These are phyloP conservation scores for Pilaira anomala DNA, from an alignment of 192 early-diverging fungal genomes.

Conservation along the genomic window DNA sequence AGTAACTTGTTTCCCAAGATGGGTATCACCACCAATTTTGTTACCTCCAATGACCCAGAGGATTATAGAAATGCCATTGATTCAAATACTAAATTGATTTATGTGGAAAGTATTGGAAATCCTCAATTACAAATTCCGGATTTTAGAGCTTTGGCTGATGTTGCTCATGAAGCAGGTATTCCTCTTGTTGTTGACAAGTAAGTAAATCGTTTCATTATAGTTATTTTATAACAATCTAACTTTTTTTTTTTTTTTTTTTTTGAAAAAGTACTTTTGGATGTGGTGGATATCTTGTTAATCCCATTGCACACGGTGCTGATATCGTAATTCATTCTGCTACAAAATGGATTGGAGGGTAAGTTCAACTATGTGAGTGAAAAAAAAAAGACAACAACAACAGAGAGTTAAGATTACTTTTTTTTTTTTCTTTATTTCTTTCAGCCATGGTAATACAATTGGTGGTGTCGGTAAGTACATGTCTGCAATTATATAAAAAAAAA, in stretches of 20 bases:
- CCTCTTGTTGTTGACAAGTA: slow-evolving; percentile 90
- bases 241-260: neutral
- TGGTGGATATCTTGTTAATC: slow-evolving; percentile 75
- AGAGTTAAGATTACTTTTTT: neutral
- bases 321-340: slow-evolving; percentile 93
- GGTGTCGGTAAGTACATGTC: slow-evolving; percentile 48
- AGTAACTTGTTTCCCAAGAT: slow-evolving; percentile 79
- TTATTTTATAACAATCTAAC: neutral
- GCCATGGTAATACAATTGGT: slow-evolving; percentile 92
- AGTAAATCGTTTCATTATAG: too few relatives aligned
- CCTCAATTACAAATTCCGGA: slow-evolving; percentile 89
- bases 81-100: slow-evolving; percentile 87
- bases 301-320: slow-evolving; percentile 88
- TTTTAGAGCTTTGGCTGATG: slow-evolving; percentile 74
- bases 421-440: slow-evolving; percentile 34
- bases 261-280: slow-evolving; percentile 76
- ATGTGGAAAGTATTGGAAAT: slow-evolving; percentile 89
- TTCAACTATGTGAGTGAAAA: neutral
- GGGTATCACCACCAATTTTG: slow-evolving; percentile 80
- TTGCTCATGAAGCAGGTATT: slow-evolving; percentile 76
- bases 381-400: neutral
- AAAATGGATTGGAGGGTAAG: slow-evolving; percentile 81
- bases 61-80: slow-evolving; percentile 79
- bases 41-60: slow-evolving; percentile 65
- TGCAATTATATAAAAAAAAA: too few relatives aligned